A percentile compares a stretch with the other conserved stretches of the same genome.
These are phyloP conservation scores for Cutaneotrichosporon cavernicola DNA, from an alignment of 1,284 basidiomycete genomes.

Conservation along the genomic window DNA sequence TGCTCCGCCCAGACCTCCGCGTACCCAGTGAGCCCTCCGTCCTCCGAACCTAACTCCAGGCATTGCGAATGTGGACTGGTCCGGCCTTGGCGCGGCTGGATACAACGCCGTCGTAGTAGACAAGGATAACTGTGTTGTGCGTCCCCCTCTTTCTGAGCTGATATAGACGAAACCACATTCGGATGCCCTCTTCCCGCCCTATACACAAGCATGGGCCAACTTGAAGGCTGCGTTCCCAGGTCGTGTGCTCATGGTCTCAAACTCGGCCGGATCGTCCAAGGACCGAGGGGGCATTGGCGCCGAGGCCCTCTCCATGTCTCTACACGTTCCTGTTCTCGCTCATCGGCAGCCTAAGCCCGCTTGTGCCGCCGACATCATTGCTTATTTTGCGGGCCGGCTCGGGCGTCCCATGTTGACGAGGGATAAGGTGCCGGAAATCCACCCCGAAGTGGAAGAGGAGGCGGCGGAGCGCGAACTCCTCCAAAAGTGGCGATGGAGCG, in stretches of 20 bases:
- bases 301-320: constrained; percentile 74
- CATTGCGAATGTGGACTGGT: constrained; percentile 83
- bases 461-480: constrained; percentile 32
- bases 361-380: constrained; percentile 66
- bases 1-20: constrained; percentile 69
- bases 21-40: constrained; percentile 64
- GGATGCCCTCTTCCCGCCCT: constrained; percentile 72
- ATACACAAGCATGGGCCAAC: constrained; percentile 72
- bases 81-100: constrained; percentile 69
- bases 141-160: constrained; percentile 33
- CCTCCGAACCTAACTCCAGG: constrained; percentile 57
- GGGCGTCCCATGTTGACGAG: constrained; percentile 25
- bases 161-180: constrained; percentile 71
- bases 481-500: constrained; percentile 30
- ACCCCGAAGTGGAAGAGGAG: constrained; percentile 30
- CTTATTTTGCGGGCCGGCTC: constrained; percentile 57
- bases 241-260: constrained; percentile 87
- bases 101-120: constrained; percentile 88
- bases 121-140: constrained; percentile 93
- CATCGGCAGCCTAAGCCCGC: constrained; percentile 76
- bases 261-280: constrained; percentile 78
- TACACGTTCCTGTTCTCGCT: constrained; percentile 76
- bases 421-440: background rate
- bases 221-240: constrained; percentile 72
- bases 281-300: constrained; percentile 81